Base-by-base conservation (phyloP, 2,329 filamentous ascomycete genomes). In the Aspergillus uvarum region DNA sequence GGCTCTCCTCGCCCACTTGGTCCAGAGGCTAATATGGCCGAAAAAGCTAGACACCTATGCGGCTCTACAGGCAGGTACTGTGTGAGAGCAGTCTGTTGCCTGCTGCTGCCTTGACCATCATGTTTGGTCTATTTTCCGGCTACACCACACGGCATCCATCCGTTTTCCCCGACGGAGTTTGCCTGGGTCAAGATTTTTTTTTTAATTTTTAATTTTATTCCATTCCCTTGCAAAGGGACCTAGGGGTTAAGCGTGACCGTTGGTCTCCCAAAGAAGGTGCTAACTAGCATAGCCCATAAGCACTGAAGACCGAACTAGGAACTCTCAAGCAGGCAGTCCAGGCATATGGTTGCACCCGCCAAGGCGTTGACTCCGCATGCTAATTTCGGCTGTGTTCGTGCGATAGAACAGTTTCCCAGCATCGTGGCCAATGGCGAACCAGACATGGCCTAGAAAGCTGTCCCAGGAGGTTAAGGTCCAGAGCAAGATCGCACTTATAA, bases 181-280 rank as follows among this genome's bases (percentile, higher is more conserved):
- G 24, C 38, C 38, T 44, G n/a, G 38, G 38, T 44, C 38, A 44
- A 19, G 6, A 35, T 35, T 16, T 6, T 35, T 12, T n/a, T n/a
- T n/a, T n/a, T n/a, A n/a, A n/a, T n/a, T n/a, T 35, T 10, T 29
- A 8, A 8, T 29, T 29, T 29, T 0, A 29, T 29, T 10, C 8
- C 8, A 29, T 29, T 29, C 26, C 8, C 32, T 10, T 16, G 10
- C 26, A 29, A 35, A 16, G 4, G 32, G 14, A 19, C 38, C 38
- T 19, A 44, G 53, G 31, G 14, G n/a, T 22, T 50, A 60, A 58
- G 54, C 47, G 54, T 26, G 50, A 7, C 44, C 29, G 22, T 42
- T 54, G 53, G 56, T 44, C 31, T 54, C 49, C 73, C 4, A 59
- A 59, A 22, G 73, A 74, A 49, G 72, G 72, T 5, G 73, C 26